These are phyloP conservation scores for Suhomyces emberorum DNA, from an alignment of 805 yeast species.

Conservation along the genomic window DNA sequence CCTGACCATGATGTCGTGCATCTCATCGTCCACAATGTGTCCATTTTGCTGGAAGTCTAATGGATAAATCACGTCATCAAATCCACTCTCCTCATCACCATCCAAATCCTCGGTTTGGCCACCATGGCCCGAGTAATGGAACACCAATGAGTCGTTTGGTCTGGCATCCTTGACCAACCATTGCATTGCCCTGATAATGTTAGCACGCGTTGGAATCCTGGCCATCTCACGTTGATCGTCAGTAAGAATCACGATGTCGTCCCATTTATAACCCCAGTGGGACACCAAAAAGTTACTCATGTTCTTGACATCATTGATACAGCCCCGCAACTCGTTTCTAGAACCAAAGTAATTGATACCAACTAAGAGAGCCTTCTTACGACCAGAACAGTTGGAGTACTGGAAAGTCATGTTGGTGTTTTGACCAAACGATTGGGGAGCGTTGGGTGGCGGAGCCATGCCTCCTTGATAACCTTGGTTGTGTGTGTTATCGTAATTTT, in stretches of 20 bases:
- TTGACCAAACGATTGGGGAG: conserved; percentile 37
- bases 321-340: conserved; percentile 31
- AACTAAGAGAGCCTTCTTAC: conserved; percentile 34
- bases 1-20: conserved; percentile 39
- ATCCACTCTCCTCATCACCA: conserved; percentile 38
- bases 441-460: conserved; percentile 23
- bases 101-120: conserved; percentile 33
- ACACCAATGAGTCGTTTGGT: conserved; percentile 38
- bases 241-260: conserved; percentile 37
- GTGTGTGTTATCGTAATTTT: conserved; percentile 3
- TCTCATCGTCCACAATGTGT: conserved; percentile 34
- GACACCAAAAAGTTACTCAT: conserved; percentile 30
- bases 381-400: conserved; percentile 37
- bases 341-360: conserved; percentile 36
- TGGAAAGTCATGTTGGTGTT: conserved; percentile 34
- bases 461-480: conserved; percentile 10
- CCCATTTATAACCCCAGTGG: conserved; percentile 31
- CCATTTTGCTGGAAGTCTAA: conserved; percentile 33
- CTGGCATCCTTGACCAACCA: conserved; percentile 37
- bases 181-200: conserved; percentile 37
- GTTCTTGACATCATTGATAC: conserved; percentile 39
- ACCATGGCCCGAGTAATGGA: conserved; percentile 42
- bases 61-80: conserved; percentile 37
- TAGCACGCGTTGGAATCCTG: conserved; percentile 32
- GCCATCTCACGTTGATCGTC: conserved; percentile 33